Evolutionary conservation across 768 basidiomycete species (phyloP).

Genomic region (Phanerochaete carnosa): DNA sequence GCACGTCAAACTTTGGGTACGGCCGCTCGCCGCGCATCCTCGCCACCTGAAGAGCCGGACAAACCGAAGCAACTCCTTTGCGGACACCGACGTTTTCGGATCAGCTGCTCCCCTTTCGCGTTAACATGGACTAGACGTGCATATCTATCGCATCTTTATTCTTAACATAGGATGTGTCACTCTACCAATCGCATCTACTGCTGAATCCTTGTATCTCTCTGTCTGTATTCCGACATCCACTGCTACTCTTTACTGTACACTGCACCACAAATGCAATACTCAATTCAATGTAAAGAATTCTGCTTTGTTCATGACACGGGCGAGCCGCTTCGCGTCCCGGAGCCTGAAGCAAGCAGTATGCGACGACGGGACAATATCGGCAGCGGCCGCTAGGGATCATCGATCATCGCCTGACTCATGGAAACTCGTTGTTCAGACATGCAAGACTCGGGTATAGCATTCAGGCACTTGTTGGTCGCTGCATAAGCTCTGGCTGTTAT

Average conservation of each 20-base stretch:
- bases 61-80: slow-evolving; percentile 12
- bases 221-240: not conserved
- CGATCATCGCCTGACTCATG: too few species aligned
- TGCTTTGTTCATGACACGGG: too few species aligned
- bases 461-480: too few species aligned
- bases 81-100: slow-evolving; percentile 2
- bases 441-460: too few species aligned
- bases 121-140: not conserved
- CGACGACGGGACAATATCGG: too few species aligned
- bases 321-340: too few species aligned
- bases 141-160: slow-evolving; percentile 1
- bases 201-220: not conserved
- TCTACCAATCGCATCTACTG: not conserved
- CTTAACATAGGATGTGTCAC: not conserved
- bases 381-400: too few species aligned
- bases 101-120: not conserved
- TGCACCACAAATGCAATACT: not conserved
- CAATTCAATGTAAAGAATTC: not conserved
- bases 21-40: slow-evolving; percentile 53
- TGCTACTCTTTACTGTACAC: not conserved
- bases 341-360: too few species aligned
- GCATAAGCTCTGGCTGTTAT: too few species aligned
- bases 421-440: too few species aligned
- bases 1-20: slow-evolving; percentile 80
- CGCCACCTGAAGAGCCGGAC: slow-evolving; percentile 23